Conservation (phyloP, 306 rosid species). For the Cicer arietinum region DNA sequence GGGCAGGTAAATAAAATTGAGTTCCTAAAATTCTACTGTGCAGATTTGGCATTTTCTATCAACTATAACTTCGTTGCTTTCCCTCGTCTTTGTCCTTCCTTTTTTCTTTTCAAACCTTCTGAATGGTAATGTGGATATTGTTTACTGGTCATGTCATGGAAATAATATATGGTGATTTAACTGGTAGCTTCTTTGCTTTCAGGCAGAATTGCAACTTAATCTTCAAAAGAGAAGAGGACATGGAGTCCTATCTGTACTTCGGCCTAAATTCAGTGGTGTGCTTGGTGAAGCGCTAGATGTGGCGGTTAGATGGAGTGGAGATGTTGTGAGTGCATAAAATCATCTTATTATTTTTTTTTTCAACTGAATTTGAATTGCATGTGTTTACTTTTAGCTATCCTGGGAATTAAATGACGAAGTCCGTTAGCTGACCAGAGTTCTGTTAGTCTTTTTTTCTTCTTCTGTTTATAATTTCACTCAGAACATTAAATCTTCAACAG, state of each 20-base stretch:
- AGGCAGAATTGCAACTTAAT: constrained; percentile 92
- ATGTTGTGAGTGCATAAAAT: constrained; percentile 72
- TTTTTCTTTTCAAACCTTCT: constrained; percentile 16
- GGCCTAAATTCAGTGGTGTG: constrained; percentile 90
- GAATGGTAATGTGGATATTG: constrained; percentile 6
- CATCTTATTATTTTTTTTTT: constrained; percentile 27
- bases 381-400: constrained; percentile 33
- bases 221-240: constrained; percentile 97
- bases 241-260: constrained; percentile 80
- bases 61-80: background rate
- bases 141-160: constrained; percentile 22
- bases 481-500: constrained; percentile 21
- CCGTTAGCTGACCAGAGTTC: constrained; percentile 33
- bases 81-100: background rate
- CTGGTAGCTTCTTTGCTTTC: constrained; percentile 50
- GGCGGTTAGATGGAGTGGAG: constrained; percentile 97
- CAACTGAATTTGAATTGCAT: constrained; percentile 23
- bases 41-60: constrained; percentile 8
- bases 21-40: constrained; percentile 3
- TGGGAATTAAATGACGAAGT: constrained; percentile 22
- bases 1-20: constrained; percentile 1
- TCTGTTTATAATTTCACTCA: constrained; percentile 3
- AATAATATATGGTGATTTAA: constrained; percentile 31
- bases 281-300: constrained; percentile 95
- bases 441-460: background rate